Evolutionary conservation across 2,329 filamentous ascomycete genomes (phyloP).

Genomic region (Cyanodermella asteris): DNA sequence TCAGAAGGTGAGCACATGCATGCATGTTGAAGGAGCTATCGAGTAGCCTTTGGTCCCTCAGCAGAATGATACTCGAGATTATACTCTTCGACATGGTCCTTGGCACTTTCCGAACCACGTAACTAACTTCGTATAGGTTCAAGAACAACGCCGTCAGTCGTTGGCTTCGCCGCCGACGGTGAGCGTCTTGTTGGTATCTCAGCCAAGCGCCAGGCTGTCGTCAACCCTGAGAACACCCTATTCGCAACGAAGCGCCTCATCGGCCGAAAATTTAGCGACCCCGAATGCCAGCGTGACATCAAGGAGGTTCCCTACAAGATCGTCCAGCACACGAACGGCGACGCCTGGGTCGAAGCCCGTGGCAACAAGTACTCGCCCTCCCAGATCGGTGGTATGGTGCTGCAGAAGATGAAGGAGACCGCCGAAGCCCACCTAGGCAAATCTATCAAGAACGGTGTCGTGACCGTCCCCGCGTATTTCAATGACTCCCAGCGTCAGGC

Average conservation of each 20-base stretch:
- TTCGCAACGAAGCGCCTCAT: constrained; percentile 98
- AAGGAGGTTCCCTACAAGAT: constrained; percentile 99
- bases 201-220: constrained; percentile 92
- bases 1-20: constrained; percentile 47
- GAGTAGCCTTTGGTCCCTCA: too few species aligned
- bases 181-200: constrained; percentile 93
- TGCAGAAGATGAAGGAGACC: constrained; percentile 99
- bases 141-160: constrained; percentile 79
- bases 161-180: constrained; percentile 85
- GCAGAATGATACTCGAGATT: too few species aligned
- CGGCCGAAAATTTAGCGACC: constrained; percentile 85
- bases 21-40: too few species aligned
- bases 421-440: constrained; percentile 83
- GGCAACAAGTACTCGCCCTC: constrained; percentile 93
- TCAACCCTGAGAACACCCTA: constrained; percentile 95
- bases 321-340: constrained; percentile 85
- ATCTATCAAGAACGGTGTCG: constrained; percentile 83
- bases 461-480: constrained; percentile 95
- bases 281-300: constrained; percentile 87
- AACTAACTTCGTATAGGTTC: constrained; percentile 34
- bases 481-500: constrained; percentile 96
- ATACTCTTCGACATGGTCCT: too few species aligned
- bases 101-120: background rate
- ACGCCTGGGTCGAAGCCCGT: constrained; percentile 86
- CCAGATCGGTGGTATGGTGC: constrained; percentile 90